Base-by-base conservation (phyloP, 345 rosid species). In the Camelina sativa region DNA sequence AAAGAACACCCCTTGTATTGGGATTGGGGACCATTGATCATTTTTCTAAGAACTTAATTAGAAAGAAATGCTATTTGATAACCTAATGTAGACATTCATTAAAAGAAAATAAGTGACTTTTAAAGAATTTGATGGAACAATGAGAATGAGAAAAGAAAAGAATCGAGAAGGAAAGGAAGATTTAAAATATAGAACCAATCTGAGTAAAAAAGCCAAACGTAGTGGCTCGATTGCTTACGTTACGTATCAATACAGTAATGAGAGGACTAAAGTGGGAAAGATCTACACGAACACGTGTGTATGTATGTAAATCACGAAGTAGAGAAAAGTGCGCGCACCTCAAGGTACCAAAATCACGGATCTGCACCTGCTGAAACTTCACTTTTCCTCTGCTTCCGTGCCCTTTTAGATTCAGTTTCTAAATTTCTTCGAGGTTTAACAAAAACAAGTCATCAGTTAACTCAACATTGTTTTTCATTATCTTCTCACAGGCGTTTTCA, bases 321-420 rank as follows among this genome's bases (percentile, higher is more conserved):
- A 12, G 32, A 6, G 66, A 57, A 4, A 47, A 58, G 22, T 28
- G 35, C n/a, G 9, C 51, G 53, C 67, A 66, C 72, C 51, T 58
- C 72, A 23, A 74, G 52, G 78, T 58, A 43, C 50, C 72, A 48
- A 44, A 44, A 66, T 75, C 73, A 67, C 67, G 73, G 78, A 75
- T 75, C 67, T 50, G 1, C 77, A 47, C 78, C 59, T 74, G 43
- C 66, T 34, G 37, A 6, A 66, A 56, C 72, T 74, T 16, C 43
- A 47, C 66, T 74, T 65, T 57, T 37, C 11, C 47, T 51, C 47
- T 6, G 35, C 11, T 56, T 56, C 30, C 48, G 77, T 62, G 76
- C 30, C 75, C 16, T 60, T 38, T 34, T 8, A 10, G 43, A 10
- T 11, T 8, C 37, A 25, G 6, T 19, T 23, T 8, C 37, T 59